Evolutionary conservation across 768 basidiomycete genomes (phyloP).

Genomic region (Tephrocybe sp.): DNA sequence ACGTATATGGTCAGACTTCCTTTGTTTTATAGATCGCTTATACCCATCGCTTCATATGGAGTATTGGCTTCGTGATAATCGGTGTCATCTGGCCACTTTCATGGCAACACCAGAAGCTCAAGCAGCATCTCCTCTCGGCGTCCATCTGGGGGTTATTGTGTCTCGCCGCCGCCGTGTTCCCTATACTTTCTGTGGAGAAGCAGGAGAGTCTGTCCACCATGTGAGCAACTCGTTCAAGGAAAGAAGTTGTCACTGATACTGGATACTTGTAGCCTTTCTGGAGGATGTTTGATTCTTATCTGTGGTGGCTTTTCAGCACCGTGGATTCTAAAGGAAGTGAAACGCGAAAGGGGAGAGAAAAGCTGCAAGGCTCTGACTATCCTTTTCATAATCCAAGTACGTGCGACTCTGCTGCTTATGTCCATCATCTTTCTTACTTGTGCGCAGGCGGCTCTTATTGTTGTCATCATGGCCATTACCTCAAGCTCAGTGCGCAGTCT

Average conservation of each 20-base stretch:
- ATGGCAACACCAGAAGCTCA: constrained; percentile 42
- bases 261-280: constrained; percentile 36
- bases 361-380: constrained; percentile 6
- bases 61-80: constrained; percentile 57
- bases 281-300: constrained; percentile 45
- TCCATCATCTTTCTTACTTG: not conserved
- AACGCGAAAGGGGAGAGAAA: constrained; percentile 9
- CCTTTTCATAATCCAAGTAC: constrained; percentile 23
- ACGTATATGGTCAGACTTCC: constrained; percentile 1
- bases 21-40: constrained; percentile 56
- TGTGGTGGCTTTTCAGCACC: constrained; percentile 26
- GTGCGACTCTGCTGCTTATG: not conserved
- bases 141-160: constrained; percentile 51
- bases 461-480: constrained; percentile 52
- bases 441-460: constrained; percentile 44
- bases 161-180: constrained; percentile 62
- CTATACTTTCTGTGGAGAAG: constrained; percentile 72
- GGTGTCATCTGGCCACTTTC: constrained; percentile 67
- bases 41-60: constrained; percentile 71
- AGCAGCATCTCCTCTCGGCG: constrained; percentile 23
- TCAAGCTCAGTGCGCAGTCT: constrained; percentile 57
- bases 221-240: constrained; percentile 36
- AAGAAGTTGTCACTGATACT: not conserved
- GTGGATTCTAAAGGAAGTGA: constrained; percentile 7
- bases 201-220: constrained; percentile 58